A percentile compares a stretch with the other conserved stretches of the same genome.
Evolutionary conservation across 192 early-diverging fungal genomes (phyloP).

Genomic region (Coemansia reversa): DNA sequence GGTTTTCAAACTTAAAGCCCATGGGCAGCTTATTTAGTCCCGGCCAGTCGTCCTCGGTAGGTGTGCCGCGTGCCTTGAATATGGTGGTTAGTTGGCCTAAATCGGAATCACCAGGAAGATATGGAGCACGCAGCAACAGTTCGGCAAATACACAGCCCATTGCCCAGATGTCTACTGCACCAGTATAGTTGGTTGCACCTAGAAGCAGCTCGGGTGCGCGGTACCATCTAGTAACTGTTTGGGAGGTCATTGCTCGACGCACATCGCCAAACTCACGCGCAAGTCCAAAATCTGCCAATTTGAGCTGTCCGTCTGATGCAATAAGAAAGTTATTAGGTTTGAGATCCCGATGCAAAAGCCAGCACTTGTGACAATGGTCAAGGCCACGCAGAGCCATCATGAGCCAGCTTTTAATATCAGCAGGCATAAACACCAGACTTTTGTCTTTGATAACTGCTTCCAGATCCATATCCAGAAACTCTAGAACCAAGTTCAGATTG

Average conservation of each 20-base stretch:
- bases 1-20: conserved; percentile 69
- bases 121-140: conserved; percentile 87
- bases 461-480: conserved; percentile 92
- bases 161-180: conserved; percentile 93
- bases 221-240: conserved; percentile 97
- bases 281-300: conserved; percentile 98
- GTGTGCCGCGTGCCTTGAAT: conserved; percentile 79
- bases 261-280: conserved; percentile 93
- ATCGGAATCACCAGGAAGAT: conserved; percentile 80
- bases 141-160: conserved; percentile 99
- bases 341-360: conserved; percentile 89
- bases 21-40: conserved; percentile 70
- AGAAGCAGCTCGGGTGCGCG: conserved; percentile 92
- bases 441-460: conserved; percentile 97
- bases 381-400: conserved; percentile 92
- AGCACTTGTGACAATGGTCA: conserved; percentile 86
- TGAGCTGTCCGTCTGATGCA: conserved; percentile 83
- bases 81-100: conserved; percentile 75
- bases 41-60: conserved; percentile 81
- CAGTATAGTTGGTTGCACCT: conserved; percentile 84
- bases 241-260: conserved; percentile 78
- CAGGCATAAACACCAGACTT: conserved; percentile 80
- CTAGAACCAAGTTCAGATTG: conserved; percentile 90
- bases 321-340: conserved; percentile 87
- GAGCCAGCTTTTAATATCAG: conserved; percentile 97